Percentiles rank a stretch among this genome's conserved stretches.
phyloP scores from a whole-genome alignment of 768 basidiomycete species.

The Sporobolomyces roseus region DNA sequence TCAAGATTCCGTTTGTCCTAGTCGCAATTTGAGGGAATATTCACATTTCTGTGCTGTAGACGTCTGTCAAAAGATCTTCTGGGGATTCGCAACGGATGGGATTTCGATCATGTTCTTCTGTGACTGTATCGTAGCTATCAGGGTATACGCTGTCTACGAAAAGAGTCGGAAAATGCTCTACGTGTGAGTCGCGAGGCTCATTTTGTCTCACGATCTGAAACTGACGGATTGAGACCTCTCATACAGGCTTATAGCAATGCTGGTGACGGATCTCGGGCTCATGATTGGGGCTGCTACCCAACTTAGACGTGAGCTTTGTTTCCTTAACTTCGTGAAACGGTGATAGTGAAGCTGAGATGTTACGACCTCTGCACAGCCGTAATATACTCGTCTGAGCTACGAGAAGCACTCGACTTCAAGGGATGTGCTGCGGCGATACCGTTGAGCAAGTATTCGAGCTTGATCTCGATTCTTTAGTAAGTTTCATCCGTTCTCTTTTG shows the following conservation, averaged over 20 bases:
- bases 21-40: too few relatives aligned
- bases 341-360: too few relatives aligned
- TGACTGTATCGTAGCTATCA: slow-evolving; percentile 9
- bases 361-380: background rate
- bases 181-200: background rate
- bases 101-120: slow-evolving; percentile 7
- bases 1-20: too few relatives aligned
- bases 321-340: too few relatives aligned
- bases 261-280: background rate
- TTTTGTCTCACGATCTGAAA: background rate
- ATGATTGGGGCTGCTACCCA: slow-evolving; percentile 3
- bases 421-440: slow-evolving; percentile 8
- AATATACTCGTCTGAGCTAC: background rate
- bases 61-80: background rate
- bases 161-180: background rate
- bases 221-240: background rate
- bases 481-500: background rate
- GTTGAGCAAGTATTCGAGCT: background rate
- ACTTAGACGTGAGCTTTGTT: background rate
- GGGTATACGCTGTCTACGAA: slow-evolving; percentile 11
- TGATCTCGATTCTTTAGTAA: slow-evolving; percentile 1
- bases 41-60: background rate
- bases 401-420: background rate
- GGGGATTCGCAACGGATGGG: background rate
- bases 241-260: background rate